A percentile compares a stretch with the other conserved stretches of the same genome.
phyloP scores from a whole-genome alignment of 2,329 filamentous ascomycete genomes.

The Gaeumannomyces tritici region DNA sequence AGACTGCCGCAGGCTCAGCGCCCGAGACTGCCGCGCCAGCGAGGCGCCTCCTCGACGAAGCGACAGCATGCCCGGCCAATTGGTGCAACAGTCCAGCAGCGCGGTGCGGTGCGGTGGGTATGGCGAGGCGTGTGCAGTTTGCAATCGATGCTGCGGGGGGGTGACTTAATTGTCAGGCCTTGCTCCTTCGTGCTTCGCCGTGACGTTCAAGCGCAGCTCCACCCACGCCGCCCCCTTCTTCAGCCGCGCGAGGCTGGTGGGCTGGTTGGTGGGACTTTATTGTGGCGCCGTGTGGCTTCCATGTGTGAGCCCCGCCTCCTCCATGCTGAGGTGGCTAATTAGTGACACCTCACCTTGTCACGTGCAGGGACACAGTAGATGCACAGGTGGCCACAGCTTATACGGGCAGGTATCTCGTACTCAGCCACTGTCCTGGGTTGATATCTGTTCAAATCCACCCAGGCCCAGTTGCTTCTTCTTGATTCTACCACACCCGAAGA shows the following conservation, averaged over 20 bases:
- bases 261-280: background rate
- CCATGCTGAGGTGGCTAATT: background rate
- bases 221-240: background rate
- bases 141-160: background rate
- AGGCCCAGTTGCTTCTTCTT: background rate
- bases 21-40: slow-evolving; percentile 26
- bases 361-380: background rate
- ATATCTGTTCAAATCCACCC: background rate
- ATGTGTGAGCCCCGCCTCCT: no score
- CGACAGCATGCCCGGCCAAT: slow-evolving; percentile 20
- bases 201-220: background rate
- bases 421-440: background rate
- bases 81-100: background rate
- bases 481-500: background rate
- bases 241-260: no score
- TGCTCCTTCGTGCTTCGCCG: background rate
- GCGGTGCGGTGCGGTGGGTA: background rate
- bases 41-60: slow-evolving; percentile 24
- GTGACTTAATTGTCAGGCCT: background rate
- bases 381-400: background rate
- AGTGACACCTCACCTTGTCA: no score
- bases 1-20: slow-evolving; percentile 20
- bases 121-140: background rate
- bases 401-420: background rate
- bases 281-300: background rate